A percentile compares a stretch with the other conserved stretches of the same genome.
Evolutionary conservation across 2,329 filamentous ascomycete genomes (phyloP).

Genomic region (Trichoderma endophyticum): DNA sequence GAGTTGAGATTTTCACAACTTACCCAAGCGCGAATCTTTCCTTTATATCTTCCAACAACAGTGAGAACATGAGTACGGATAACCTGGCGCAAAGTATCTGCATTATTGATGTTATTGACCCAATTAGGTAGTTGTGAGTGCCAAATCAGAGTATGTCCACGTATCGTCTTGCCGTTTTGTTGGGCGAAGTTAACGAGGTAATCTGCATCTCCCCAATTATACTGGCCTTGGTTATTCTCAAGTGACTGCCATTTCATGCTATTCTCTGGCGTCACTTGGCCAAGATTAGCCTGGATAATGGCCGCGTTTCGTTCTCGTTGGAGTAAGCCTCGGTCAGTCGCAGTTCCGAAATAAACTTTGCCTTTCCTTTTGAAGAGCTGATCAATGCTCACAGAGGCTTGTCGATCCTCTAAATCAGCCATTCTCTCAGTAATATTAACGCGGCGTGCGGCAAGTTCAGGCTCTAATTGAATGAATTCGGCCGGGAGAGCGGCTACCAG

Average conservation of each 20-base stretch:
- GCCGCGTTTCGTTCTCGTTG: not conserved
- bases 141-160: slow-evolving; percentile 2
- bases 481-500: not conserved
- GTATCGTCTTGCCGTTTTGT: not conserved
- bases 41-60: slow-evolving; percentile 4
- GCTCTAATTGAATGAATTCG: not conserved
- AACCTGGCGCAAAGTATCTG: not conserved
- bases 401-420: not conserved
- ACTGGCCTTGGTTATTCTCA: not conserved
- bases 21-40: slow-evolving; percentile 5
- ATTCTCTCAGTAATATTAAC: not conserved
- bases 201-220: slow-evolving; percentile 5
- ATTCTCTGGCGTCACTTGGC: slow-evolving; percentile 7
- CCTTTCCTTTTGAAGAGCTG: not conserved
- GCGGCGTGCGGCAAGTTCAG: not conserved
- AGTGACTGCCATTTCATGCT: slow-evolving; percentile 9
- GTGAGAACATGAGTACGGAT: not conserved
- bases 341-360: slow-evolving; percentile 4
- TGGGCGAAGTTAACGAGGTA: slow-evolving; percentile 3
- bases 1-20: not conserved
- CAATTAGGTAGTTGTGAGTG: not conserved
- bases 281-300: slow-evolving; percentile 1
- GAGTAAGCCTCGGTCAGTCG: slow-evolving; percentile 1
- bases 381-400: not conserved
- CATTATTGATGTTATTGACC: slow-evolving; percentile 5